Base-by-base conservation (phyloP, 73 alveolate genomes). In the Paramecium octaurelia region DNA sequence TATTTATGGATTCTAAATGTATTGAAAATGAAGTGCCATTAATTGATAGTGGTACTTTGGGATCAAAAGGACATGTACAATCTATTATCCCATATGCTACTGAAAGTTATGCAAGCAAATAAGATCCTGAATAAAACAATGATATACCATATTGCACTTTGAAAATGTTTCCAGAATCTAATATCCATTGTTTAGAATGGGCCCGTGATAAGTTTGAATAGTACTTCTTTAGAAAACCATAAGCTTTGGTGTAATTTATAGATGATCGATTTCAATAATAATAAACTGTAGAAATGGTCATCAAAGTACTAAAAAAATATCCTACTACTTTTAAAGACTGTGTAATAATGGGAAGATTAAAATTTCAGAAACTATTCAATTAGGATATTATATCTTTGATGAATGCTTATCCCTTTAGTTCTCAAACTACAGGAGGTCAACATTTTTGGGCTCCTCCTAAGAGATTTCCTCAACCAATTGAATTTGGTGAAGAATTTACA, bases 181-280 rank as follows among this genome's bases (percentile, higher is more conserved):
- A 97, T 58, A 99, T 97, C 92, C 99, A 99, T 96, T 96, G 99
- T 92, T 98, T 99, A 76, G 99, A 99, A 92, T 99, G 99, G 99
- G 99, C 99, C 16, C 94, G 99, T 92, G 99, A 98, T 57, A 96
- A 94, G 68, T 99, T 99, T 96, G 96, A 96, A 92, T 94, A 94
- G 21, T 48, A 92, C 18, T 97, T 92, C 80, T 58, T 96, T n/a
- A 95, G 94, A 60, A 95, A 97, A 93, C 98, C 98, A 18, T 54
- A 91, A 35, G 97, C 80, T 4, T 95, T 86, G 92, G n/a, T 95
- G 3, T 87, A 92, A 23, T 77, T 94, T 36, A 92, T 97, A 80
- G 94, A 96, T 23, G 95, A 95, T 69, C 58, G 92, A 1, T 75
- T 95, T 20, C 97, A 95, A 20, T 97, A 96, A 69, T 84, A 92